These are phyloP conservation scores for Diospyros lotus DNA, from an alignment of 148 eudicot genomes.

Conservation along the genomic window DNA sequence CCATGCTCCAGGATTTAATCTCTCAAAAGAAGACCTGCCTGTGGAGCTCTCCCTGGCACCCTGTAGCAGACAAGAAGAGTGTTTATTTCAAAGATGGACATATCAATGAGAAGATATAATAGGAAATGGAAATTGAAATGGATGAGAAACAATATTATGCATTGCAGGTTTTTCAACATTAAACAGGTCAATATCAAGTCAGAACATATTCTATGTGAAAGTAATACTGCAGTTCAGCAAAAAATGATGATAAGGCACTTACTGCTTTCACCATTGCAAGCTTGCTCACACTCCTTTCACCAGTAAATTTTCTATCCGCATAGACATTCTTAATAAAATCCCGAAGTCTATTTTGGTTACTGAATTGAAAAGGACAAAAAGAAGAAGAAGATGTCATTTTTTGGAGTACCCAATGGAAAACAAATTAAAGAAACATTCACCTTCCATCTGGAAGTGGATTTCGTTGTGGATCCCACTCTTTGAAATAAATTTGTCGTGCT, in stretches of 20 bases:
- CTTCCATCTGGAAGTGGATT: conserved; percentile 62
- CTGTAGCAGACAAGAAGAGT: not conserved
- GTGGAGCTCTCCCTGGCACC: not conserved
- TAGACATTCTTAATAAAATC: conserved; percentile 75
- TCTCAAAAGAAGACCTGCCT: conserved; percentile 19
- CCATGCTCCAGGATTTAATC: conserved; percentile 23
- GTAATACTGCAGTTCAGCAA: not conserved
- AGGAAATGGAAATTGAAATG: not conserved
- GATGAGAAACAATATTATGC: conserved; percentile 4
- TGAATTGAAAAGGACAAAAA: conserved; percentile 22
- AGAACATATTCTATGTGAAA: not conserved
- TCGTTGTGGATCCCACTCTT: conserved; percentile 69
- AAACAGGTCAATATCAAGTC: not conserved
- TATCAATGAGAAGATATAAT: not conserved
- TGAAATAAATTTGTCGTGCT: conserved; percentile 70
- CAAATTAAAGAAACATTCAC: conserved; percentile 24
- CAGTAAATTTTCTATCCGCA: conserved; percentile 53
- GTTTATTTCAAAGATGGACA: not conserved
- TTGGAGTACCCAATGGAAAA: not conserved
- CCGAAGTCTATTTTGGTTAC: conserved; percentile 65
- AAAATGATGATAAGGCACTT: conserved; percentile 13
- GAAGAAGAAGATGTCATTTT: conserved; percentile 7
- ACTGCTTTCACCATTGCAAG: conserved; percentile 42
- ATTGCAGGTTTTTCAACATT: not conserved
- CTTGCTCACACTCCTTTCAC: conserved; percentile 33